Percentiles rank a stretch among this genome's conserved stretches.
phyloP scores from a whole-genome alignment of 805 yeast genomes.

The Metschnikowia lunata region DNA sequence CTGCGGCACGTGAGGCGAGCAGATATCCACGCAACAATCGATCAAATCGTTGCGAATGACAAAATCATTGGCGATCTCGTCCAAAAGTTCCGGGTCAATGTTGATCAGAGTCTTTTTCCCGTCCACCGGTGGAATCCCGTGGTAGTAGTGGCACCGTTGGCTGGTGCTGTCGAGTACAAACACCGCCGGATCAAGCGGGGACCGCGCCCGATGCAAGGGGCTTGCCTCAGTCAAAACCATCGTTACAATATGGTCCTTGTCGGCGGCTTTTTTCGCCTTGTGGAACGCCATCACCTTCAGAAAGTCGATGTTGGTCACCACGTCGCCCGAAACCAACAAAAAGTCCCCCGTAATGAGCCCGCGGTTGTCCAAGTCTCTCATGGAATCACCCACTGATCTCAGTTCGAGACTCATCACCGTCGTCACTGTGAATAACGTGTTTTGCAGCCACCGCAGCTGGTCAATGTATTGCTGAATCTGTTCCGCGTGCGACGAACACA shows the following conservation, averaged over 20 bases:
- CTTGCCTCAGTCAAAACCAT: slow-evolving; percentile 88
- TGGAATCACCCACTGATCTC: slow-evolving; percentile 92
- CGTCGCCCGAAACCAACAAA: slow-evolving; percentile 87
- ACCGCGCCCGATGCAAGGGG: slow-evolving; percentile 79
- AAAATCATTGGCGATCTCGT: slow-evolving; percentile 66
- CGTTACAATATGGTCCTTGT: slow-evolving; percentile 89
- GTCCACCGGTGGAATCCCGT: slow-evolving; percentile 59
- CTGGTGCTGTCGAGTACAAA: slow-evolving; percentile 74
- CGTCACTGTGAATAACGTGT: slow-evolving; percentile 76
- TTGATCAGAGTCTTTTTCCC: slow-evolving; percentile 40
- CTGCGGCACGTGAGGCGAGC: slow-evolving; percentile 91
- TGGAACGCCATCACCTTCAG: slow-evolving; percentile 70
- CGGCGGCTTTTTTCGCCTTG: slow-evolving; percentile 61
- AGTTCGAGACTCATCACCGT: slow-evolving; percentile 83
- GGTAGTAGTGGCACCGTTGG: slow-evolving; percentile 78
- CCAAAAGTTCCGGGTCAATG: slow-evolving; percentile 81
- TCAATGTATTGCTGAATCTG: slow-evolving; percentile 81
- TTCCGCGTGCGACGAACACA: slow-evolving; percentile 89
- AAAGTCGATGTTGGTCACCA: slow-evolving; percentile 86
- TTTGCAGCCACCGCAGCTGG: slow-evolving; percentile 62
- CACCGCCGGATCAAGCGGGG: slow-evolving; percentile 76
- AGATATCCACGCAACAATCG: slow-evolving; percentile 94
- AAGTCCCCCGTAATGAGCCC: slow-evolving; percentile 90
- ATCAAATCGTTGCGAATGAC: slow-evolving; percentile 85
- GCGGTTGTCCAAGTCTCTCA: slow-evolving; percentile 90